phyloP scores from a whole-genome alignment of 768 basidiomycete species.

The Suillus brevipes region DNA sequence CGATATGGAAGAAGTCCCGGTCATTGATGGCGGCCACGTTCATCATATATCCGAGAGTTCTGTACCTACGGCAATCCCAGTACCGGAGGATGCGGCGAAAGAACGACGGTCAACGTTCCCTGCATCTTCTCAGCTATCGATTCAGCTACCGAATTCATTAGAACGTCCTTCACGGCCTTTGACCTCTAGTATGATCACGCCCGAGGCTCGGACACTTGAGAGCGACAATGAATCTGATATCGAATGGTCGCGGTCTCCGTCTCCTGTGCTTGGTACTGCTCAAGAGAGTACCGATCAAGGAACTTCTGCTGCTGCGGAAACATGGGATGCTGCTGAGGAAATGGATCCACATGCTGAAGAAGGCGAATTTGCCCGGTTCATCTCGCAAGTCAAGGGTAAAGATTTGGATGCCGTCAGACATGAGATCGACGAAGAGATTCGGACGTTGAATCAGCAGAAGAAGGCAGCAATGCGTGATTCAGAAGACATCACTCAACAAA shows the following conservation, averaged over 20 bases:
- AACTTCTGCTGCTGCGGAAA: slow-evolving; percentile 33
- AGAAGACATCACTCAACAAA: slow-evolving; percentile 93
- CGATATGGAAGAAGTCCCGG: slow-evolving; percentile 40
- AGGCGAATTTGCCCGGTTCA: slow-evolving; percentile 87
- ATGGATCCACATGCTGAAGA: slow-evolving; percentile 80
- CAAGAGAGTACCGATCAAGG: slow-evolving; percentile 3
- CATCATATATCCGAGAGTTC: neutral
- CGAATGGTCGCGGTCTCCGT: slow-evolving; percentile 43
- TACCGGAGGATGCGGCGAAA: slow-evolving; percentile 18
- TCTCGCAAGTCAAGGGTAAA: slow-evolving; percentile 88
- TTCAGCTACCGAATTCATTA: slow-evolving; percentile 9
- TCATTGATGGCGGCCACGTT: neutral
- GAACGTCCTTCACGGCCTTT: slow-evolving; percentile 11
- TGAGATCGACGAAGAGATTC: slow-evolving; percentile 94
- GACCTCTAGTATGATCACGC: slow-evolving; percentile 9
- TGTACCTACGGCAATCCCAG: slow-evolving; percentile 6
- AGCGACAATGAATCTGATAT: slow-evolving; percentile 28
- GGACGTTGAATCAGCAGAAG: slow-evolving; percentile 73
- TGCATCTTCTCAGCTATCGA: slow-evolving; percentile 10
- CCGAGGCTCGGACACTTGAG: slow-evolving; percentile 9
- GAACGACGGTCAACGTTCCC: neutral
- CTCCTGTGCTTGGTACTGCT: slow-evolving; percentile 22
- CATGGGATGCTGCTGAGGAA: slow-evolving; percentile 86
- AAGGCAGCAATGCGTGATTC: slow-evolving; percentile 91
- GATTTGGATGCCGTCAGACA: slow-evolving; percentile 77